phyloP scores from a whole-genome alignment of 2,329 filamentous ascomycete species.

The Botryotinia convoluta region DNA sequence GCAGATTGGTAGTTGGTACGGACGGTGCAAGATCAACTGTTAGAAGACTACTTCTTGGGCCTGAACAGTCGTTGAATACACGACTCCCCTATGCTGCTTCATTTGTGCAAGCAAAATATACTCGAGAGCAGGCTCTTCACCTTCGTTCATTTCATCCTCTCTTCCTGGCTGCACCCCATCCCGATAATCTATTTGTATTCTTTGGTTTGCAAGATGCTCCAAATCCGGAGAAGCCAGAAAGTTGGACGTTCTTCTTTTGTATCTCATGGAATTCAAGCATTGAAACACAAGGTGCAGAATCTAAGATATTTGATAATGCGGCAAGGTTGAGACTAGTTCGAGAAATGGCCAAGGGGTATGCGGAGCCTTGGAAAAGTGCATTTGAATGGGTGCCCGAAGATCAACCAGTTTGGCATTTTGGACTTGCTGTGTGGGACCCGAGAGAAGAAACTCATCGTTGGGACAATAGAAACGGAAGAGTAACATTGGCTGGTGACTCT shows the following conservation, averaged over 20 bases:
- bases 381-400: slow-evolving; percentile 39
- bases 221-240: slow-evolving; percentile 40
- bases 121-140: slow-evolving; percentile 44
- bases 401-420: slow-evolving; percentile 36
- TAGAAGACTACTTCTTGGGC: slow-evolving; percentile 37
- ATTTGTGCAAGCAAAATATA: slow-evolving; percentile 45
- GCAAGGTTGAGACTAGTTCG: slow-evolving; percentile 44
- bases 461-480: slow-evolving; percentile 37
- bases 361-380: slow-evolving; percentile 46
- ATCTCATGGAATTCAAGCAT: slow-evolving; percentile 44
- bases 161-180: slow-evolving; percentile 44
- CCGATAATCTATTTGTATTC: slow-evolving; percentile 45
- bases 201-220: slow-evolving; percentile 46
- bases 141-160: slow-evolving; percentile 47
- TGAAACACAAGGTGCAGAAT: slow-evolving; percentile 43
- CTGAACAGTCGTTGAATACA: slow-evolving; percentile 37
- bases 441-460: slow-evolving; percentile 36
- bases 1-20: slow-evolving; percentile 38
- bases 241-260: slow-evolving; percentile 49
- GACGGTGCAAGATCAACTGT: slow-evolving; percentile 39
- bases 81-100: slow-evolving; percentile 46
- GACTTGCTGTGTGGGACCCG: slow-evolving; percentile 38
- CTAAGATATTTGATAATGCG: slow-evolving; percentile 37
- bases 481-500: slow-evolving; percentile 40
- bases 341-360: slow-evolving; percentile 40